Conservation (phyloP, 1,139 yeast species). For the Scheffersomyces illinoinensis region DNA sequence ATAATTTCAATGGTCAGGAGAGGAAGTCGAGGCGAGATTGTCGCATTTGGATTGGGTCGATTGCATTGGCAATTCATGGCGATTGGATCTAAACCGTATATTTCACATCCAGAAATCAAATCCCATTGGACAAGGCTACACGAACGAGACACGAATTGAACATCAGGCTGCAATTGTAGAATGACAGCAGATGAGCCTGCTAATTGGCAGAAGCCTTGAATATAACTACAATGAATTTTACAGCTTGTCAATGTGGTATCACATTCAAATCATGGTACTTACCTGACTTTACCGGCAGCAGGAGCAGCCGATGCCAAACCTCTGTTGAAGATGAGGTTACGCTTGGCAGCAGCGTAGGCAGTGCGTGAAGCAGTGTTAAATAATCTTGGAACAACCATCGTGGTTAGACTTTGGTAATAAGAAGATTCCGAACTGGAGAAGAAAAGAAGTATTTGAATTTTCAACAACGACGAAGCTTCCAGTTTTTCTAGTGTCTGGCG, state of each 20-base stretch:
- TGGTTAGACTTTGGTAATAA: conserved; percentile 24
- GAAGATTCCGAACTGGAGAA: conserved; percentile 13
- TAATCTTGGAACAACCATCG: conserved; percentile 86
- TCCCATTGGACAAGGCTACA: neutral
- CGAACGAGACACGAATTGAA: neutral
- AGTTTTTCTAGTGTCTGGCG: neutral
- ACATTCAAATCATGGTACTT: conserved; percentile 38
- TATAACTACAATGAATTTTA: neutral
- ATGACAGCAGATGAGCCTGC: neutral
- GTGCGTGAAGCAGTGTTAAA: conserved; percentile 86
- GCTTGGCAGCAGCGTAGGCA: conserved; percentile 89
- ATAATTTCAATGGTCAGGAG: neutral
- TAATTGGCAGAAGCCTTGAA: neutral
- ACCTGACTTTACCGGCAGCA: conserved; percentile 87
- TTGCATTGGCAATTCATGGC: no score
- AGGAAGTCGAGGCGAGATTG: neutral
- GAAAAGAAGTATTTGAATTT: conserved; percentile 3
- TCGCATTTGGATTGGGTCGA: neutral
- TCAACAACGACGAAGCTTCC: neutral
- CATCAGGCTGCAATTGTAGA: neutral
- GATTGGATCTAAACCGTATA: no score
- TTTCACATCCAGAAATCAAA: neutral
- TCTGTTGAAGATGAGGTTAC: conserved; percentile 74
- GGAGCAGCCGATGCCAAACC: conserved; percentile 88
- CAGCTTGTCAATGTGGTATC: neutral